Conservation (phyloP, 352 stramenopile genomes). For the Hyphochytrium catenoides region DNA sequence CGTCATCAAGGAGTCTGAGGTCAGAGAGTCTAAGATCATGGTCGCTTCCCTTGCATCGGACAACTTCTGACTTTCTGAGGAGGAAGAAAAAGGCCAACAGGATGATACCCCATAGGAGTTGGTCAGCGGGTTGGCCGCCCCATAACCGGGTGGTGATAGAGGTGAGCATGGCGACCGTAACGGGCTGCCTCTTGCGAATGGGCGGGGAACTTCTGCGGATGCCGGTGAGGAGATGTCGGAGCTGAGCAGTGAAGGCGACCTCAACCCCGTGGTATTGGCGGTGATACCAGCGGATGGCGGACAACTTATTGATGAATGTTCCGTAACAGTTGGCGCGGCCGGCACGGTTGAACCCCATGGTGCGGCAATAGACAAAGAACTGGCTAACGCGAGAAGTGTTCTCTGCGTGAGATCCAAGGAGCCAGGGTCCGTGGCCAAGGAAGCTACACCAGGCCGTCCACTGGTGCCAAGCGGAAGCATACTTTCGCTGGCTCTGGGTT, state of each 20-base stretch:
- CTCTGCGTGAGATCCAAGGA: conserved; percentile 5
- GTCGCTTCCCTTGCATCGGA: not conserved
- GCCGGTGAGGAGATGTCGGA: conserved; percentile 7
- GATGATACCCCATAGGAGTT: conserved; percentile 10
- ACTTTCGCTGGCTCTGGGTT: no score
- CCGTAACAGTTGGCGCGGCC: conserved; percentile 5
- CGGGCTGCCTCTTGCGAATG: conserved; percentile 9
- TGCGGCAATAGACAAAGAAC: conserved; percentile 9
- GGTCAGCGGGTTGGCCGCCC: conserved; percentile 1
- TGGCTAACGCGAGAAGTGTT: conserved; percentile 5
- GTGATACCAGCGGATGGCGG: conserved; percentile 10
- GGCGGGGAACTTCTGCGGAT: conserved; percentile 10
- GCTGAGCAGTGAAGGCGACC: not conserved
- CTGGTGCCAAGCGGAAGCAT: no score
- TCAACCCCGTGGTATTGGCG: conserved; percentile 2
- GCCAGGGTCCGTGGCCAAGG: no score
- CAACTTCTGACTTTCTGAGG: conserved; percentile 7
- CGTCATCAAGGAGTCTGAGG: no score
- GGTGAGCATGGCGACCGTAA: conserved; percentile 9
- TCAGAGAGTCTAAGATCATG: conserved; percentile 4
- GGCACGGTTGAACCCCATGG: conserved; percentile 5
- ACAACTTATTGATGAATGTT: conserved; percentile 10
- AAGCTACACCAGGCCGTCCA: no score
- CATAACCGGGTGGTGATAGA: conserved; percentile 3
- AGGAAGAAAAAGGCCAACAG: conserved; percentile 13